These are phyloP conservation scores for Sporisorium exsertum DNA, from an alignment of 1,284 basidiomycete genomes.

Conservation along the genomic window DNA sequence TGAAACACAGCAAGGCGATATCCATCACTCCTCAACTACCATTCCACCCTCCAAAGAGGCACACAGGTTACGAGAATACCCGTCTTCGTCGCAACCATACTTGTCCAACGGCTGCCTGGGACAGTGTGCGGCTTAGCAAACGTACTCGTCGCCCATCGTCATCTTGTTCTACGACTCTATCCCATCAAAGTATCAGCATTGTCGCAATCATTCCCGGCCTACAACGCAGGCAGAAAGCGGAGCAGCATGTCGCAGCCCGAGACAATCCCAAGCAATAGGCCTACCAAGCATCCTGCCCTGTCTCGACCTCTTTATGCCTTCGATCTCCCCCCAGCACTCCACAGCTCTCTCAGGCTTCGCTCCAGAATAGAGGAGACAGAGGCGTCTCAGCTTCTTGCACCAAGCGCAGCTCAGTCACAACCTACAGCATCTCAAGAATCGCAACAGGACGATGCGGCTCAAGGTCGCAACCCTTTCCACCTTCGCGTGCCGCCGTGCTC, in stretches of 20 bases:
- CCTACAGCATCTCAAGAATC: conserved; percentile 10
- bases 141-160: background rate
- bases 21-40: background rate
- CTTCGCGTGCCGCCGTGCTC: conserved; percentile 53
- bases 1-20: background rate
- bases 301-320: conserved; percentile 58
- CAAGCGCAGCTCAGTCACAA: conserved; percentile 2
- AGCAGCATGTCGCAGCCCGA: conserved; percentile 28
- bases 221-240: background rate
- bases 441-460: conserved; percentile 7
- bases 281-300: conserved; percentile 32
- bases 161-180: background rate
- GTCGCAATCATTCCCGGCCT: background rate
- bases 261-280: background rate
- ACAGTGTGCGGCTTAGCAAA: background rate
- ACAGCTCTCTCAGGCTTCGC: conserved; percentile 39
- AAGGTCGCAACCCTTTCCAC: conserved; percentile 20
- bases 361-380: conserved; percentile 36
- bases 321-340: conserved; percentile 44
- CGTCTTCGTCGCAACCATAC: conserved; percentile 7
- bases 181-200: background rate
- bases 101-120: background rate
- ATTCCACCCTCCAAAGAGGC: background rate
- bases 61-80: background rate
- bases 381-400: conserved; percentile 25